phyloP scores from a whole-genome alignment of 2,329 filamentous ascomycete genomes.

The Penicillium expansum region DNA sequence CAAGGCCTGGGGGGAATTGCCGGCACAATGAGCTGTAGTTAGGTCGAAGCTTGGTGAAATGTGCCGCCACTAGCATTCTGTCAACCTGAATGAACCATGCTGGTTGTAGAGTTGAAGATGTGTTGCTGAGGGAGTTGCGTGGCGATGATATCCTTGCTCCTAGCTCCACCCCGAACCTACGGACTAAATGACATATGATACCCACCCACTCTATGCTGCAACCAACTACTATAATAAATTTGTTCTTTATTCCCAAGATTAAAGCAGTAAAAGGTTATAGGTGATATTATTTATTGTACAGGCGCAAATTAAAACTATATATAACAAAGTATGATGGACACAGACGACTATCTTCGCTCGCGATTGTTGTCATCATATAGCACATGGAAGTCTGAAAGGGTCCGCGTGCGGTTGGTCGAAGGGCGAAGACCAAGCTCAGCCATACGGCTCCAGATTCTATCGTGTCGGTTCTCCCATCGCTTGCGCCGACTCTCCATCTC shows the following conservation, averaged over 20 bases:
- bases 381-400: constrained; percentile 25
- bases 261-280: neutral
- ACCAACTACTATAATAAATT: neutral
- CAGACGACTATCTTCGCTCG: neutral
- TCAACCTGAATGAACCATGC: constrained; percentile 26
- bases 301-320: neutral
- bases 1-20: constrained; percentile 11
- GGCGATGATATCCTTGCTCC: constrained; percentile 10
- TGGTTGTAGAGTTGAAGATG: constrained; percentile 10
- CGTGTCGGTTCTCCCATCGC: constrained; percentile 47
- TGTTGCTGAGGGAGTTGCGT: constrained; percentile 17
- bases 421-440: constrained; percentile 55
- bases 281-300: constrained; percentile 3
- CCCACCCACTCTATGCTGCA: neutral
- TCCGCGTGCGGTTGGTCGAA: constrained; percentile 45
- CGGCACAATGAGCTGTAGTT: constrained; percentile 1
- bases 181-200: constrained; percentile 6
- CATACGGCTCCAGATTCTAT: constrained; percentile 47
- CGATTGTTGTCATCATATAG: constrained; percentile 26
- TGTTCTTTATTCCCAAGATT: neutral
- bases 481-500: constrained; percentile 41
- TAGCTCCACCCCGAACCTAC: constrained; percentile 8
- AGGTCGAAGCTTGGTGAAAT: constrained; percentile 10
- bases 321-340: neutral
- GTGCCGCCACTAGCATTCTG: constrained; percentile 29